phyloP scores from a whole-genome alignment of 176 grass and related monocot species.

The Secale cereale region DNA sequence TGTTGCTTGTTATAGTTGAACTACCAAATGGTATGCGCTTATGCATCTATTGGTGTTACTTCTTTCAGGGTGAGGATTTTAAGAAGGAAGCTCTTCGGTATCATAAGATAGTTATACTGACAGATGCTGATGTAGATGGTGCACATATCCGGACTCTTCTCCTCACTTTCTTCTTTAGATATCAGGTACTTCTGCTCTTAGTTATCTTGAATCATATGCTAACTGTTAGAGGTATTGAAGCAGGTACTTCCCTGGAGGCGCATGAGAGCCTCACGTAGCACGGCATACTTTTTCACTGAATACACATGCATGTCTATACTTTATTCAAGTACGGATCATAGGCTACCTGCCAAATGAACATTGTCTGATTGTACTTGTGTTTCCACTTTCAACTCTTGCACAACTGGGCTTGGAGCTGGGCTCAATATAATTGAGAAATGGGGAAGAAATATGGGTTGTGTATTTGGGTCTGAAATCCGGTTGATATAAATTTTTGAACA shows the following conservation, averaged over 20 bases:
- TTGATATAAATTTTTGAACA: neutral
- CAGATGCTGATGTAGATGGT: slow-evolving; percentile 98
- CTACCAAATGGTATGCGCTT: neutral
- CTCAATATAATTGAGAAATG: slow-evolving; percentile 1
- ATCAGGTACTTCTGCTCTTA: slow-evolving; percentile 57
- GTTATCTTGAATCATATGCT: slow-evolving; percentile 2
- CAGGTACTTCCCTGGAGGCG: neutral
- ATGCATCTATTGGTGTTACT: slow-evolving; percentile 2
- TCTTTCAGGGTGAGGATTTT: slow-evolving; percentile 97
- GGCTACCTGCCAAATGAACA: neutral
- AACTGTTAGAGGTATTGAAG: neutral
- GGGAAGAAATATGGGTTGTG: neutral
- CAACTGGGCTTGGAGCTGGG: neutral
- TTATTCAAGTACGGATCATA: neutral
- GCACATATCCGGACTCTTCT: slow-evolving; percentile 96
- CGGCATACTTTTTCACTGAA: neutral
- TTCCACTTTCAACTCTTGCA: neutral
- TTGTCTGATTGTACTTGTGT: neutral
- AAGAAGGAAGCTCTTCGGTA: slow-evolving; percentile 90
- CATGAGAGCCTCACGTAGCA: neutral
- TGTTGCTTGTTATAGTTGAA: neutral
- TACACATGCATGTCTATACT: slow-evolving; percentile 4
- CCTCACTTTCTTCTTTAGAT: slow-evolving; percentile 99
- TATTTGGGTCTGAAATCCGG: neutral
- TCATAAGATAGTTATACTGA: slow-evolving; percentile 96